These are phyloP conservation scores for Dryas drummondii DNA, from an alignment of 306 rosid species.

Conservation along the genomic window DNA sequence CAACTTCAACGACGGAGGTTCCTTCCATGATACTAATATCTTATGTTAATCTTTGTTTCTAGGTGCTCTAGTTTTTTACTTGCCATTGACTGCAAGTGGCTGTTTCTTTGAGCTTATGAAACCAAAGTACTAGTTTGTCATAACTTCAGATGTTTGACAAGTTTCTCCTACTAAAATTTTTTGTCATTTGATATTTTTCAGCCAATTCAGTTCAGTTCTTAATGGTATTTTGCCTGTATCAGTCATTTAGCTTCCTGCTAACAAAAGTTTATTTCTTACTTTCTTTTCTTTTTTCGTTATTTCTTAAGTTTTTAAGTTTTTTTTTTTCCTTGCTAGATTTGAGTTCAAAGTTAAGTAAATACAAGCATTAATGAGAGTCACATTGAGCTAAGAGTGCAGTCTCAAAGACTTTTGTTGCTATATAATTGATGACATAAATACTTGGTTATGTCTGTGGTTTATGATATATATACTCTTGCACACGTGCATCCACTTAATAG, in stretches of 20 bases:
- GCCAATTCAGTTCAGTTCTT: neutral
- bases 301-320: neutral
- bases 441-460: conserved; percentile 3
- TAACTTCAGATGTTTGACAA: conserved; percentile 3
- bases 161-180: neutral
- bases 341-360: conserved; percentile 6
- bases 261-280: neutral
- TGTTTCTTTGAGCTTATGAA: neutral
- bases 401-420: neutral
- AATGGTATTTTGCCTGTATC: neutral
- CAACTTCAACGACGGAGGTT: conserved; percentile 96
- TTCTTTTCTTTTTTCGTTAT: neutral
- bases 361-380: neutral
- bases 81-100: neutral
- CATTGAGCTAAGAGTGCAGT: neutral
- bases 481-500: conserved; percentile 29
- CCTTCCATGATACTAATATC: conserved; percentile 18
- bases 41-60: conserved; percentile 20
- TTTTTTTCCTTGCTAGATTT: neutral
- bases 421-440: conserved; percentile 15
- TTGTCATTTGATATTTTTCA: neutral
- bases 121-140: neutral
- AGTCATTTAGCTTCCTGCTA: neutral
- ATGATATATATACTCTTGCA: conserved; percentile 7
- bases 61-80: conserved; percentile 18